Evolutionary conservation across 78 protist species (phyloP), one percentile per base, ranked within the genome.

Genomic region (Emiliania huxleyi): DNA sequence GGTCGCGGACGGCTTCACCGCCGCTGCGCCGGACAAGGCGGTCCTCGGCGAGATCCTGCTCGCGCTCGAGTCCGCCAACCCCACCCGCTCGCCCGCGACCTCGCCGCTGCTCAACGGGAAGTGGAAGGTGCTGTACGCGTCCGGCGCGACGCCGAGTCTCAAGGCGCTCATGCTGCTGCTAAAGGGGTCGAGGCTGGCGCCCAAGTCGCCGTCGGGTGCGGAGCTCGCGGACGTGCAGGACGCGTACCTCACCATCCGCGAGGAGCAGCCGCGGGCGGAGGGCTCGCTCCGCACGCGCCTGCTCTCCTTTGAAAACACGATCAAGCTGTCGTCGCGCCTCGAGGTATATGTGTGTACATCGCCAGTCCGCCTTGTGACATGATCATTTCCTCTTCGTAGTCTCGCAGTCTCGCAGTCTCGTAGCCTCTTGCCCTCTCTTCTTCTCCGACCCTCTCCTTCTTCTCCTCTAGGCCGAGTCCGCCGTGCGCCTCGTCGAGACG

Each of bases 71-170:
- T 19, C 52, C 44, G 38, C 0, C 12, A 81, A 81, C 38, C 89
- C 89, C 29, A 81, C 89, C 23, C 40, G 22, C n/a, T 44, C 89
- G 42, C 89, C 89, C 38, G 89, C 89, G 12, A 81, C 56, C 15
- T 81, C 89, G 25, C 89, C 89, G 49, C 56, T 81, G 46, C 89
- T 81, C 56, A 81, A 81, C 89, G 89, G 89, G 19, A 42, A 44
- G 56, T 81, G 55, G 56, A 81, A 81, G 89, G 11, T 81, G 38
- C 26, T 81, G 22, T 81, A 81, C 55, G 89, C 89, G 21, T 44
- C 48, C 33, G 89, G 89, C 56, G 40, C 52, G 18, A 15, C 89
- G 37, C 89, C 89, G 23, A 42, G 89, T 19, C 37, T 81, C 23
- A 44, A 26, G 56, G 75, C 75, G 75, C 56, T 81, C 23, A 0